phyloP scores from a whole-genome alignment of 225 moss, liverwort and hornwort species.

The Antitrichia curtipendula region DNA sequence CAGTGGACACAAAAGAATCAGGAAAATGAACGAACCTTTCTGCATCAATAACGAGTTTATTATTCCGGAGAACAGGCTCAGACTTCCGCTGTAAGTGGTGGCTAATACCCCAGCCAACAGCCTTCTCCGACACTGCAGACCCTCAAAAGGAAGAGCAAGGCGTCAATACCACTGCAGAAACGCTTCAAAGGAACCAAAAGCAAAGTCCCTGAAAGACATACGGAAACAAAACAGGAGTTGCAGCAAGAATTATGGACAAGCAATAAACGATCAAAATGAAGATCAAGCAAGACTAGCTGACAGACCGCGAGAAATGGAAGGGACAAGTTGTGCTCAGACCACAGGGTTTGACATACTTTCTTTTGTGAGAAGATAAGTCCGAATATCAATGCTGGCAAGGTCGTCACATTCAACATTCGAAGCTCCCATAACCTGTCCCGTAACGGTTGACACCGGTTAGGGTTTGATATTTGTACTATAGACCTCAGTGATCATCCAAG shows the following conservation, averaged over 20 bases:
- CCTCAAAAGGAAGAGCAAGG: neutral
- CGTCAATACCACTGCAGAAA: neutral
- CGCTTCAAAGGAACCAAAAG: neutral
- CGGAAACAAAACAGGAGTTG: neutral
- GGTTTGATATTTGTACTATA: neutral
- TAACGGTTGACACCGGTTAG: neutral
- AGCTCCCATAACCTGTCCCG: slow-evolving; percentile 73
- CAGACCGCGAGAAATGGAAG: neutral
- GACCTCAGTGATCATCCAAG: neutral
- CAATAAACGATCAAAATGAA: neutral
- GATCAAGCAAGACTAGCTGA: neutral
- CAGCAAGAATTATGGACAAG: neutral
- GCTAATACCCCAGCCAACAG: slow-evolving; percentile 87
- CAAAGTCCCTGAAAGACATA: neutral
- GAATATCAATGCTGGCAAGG: slow-evolving; percentile 64
- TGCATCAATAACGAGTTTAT: slow-evolving; percentile 61
- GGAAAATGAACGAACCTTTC: slow-evolving; percentile 39
- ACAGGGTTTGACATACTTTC: slow-evolving; percentile 44
- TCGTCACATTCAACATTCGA: slow-evolving; percentile 77
- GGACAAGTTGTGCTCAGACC: neutral
- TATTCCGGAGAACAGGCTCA: slow-evolving; percentile 58
- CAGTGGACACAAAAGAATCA: neutral
- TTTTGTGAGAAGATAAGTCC: slow-evolving; percentile 69
- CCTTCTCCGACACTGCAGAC: slow-evolving; percentile 81
- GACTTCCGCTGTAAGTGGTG: slow-evolving; percentile 55